Conservation (phyloP, 257 asterid species). For the Nemophila menziesii region DNA sequence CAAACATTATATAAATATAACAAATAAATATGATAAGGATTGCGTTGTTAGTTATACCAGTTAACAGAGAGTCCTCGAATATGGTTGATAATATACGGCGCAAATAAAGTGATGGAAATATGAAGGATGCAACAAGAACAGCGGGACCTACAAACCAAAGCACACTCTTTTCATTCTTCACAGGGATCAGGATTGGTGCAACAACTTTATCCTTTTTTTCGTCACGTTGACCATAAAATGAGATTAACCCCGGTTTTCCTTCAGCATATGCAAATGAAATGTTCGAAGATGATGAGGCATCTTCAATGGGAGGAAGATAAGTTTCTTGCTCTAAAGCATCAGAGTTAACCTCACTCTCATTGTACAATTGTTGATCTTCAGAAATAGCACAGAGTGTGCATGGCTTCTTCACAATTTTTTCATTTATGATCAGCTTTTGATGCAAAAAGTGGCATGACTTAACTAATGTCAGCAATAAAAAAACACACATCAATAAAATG, state of each 20-base stretch:
- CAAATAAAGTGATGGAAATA: conserved; percentile 87
- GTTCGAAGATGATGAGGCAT: conserved; percentile 21
- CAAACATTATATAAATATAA: background rate
- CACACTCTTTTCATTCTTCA: conserved; percentile 30
- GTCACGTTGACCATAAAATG: conserved; percentile 42
- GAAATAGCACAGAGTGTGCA: conserved; percentile 28
- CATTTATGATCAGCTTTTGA: conserved; percentile 24
- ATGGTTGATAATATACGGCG: conserved; percentile 67
- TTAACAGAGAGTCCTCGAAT: conserved; percentile 89
- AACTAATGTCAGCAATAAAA: conserved; percentile 24
- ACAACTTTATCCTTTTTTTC: conserved; percentile 26
- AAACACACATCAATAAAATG: background rate
- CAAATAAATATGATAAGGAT: background rate
- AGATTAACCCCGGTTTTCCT: conserved; percentile 79
- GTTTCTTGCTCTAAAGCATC: conserved; percentile 36
- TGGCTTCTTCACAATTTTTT: conserved; percentile 22
- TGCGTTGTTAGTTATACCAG: conserved; percentile 38
- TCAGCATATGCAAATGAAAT: conserved; percentile 22
- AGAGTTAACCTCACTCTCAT: conserved; percentile 40
- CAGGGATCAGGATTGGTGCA: conserved; percentile 24
- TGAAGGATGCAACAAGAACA: conserved; percentile 78
- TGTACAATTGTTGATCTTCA: conserved; percentile 35
- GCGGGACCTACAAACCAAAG: conserved; percentile 87
- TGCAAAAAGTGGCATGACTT: conserved; percentile 31
- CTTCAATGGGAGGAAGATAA: conserved; percentile 31